A percentile compares a stretch with the other conserved stretches of the same genome.
Evolutionary conservation across 2,329 filamentous ascomycete genomes (phyloP).

Genomic region (Phaeophleospora eucalypticola): DNA sequence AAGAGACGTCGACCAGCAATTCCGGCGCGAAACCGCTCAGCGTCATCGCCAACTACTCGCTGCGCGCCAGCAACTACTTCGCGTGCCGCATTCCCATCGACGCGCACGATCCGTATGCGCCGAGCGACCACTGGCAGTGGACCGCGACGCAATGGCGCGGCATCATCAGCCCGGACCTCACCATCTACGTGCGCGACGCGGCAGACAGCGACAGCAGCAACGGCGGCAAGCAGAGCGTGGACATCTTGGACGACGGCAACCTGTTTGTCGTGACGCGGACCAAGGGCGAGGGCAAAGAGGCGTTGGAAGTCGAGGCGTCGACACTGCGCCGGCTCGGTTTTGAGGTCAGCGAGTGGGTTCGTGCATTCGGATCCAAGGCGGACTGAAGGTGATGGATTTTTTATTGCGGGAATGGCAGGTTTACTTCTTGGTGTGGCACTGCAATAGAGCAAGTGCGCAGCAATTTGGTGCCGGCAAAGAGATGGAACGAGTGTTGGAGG

Average conservation of each 20-base stretch:
- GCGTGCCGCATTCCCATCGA: conserved; percentile 67
- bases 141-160: conserved; percentile 91
- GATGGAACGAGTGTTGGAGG: too few species aligned
- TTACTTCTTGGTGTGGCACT: conserved; percentile 4
- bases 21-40: conserved; percentile 59
- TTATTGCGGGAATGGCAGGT: not conserved
- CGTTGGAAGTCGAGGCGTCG: conserved; percentile 36
- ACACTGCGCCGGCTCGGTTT: conserved; percentile 73
- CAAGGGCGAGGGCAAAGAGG: conserved; percentile 30
- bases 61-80: conserved; percentile 72
- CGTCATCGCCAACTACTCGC: conserved; percentile 73
- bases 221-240: conserved; percentile 30
- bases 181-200: conserved; percentile 59
- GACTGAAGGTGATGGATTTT: not conserved
- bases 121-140: conserved; percentile 96
- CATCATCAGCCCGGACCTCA: conserved; percentile 74
- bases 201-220: conserved; percentile 15
- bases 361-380: conserved; percentile 28
- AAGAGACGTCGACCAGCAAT: conserved; percentile 9
- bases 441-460: not conserved
- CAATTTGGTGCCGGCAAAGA: not conserved
- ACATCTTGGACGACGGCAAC: conserved; percentile 41
- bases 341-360: conserved; percentile 80
- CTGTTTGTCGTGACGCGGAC: conserved; percentile 39
- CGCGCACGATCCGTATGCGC: conserved; percentile 64